A percentile compares a stretch with the other conserved stretches of the same genome.
Evolutionary conservation across 2,329 filamentous ascomycete genomes (phyloP).

Genomic region (Dichotomopilus funicola): DNA sequence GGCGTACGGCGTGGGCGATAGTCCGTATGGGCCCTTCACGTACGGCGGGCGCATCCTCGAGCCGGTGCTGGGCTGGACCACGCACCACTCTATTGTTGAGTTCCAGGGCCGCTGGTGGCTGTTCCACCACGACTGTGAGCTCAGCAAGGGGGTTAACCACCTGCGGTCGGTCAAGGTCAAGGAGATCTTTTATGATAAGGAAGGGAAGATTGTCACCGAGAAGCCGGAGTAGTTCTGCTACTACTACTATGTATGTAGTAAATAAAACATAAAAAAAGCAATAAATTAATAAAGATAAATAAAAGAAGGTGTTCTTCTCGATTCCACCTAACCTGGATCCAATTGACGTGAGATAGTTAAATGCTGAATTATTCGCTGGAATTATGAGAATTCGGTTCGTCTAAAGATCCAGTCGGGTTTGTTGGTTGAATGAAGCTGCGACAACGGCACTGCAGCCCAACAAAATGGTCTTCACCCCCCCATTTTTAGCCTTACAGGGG

Average conservation of each 20-base stretch:
- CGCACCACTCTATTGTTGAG: conserved; percentile 72
- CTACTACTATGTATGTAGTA: neutral
- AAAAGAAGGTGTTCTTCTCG: neutral
- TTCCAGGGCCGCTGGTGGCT: conserved; percentile 66
- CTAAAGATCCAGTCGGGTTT: too few species aligned
- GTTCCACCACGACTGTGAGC: conserved; percentile 68
- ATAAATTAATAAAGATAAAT: neutral
- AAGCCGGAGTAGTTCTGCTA: conserved; percentile 27
- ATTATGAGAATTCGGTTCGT: too few species aligned
- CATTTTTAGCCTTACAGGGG: neutral
- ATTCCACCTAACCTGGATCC: too few species aligned
- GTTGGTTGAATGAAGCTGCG: too few species aligned
- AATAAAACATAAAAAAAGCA: conserved; percentile 2
- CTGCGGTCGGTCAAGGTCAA: conserved; percentile 66
- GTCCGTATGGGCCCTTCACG: conserved; percentile 64
- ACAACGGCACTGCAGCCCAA: neutral
- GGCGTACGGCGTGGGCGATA: conserved; percentile 59
- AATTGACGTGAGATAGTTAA: too few species aligned
- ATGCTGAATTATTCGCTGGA: too few species aligned
- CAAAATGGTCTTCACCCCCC: neutral
- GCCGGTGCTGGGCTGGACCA: conserved; percentile 75
- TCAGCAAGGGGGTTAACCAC: conserved; percentile 64
- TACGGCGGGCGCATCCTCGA: conserved; percentile 66
- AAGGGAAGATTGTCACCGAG: conserved; percentile 52
- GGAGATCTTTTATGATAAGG: conserved; percentile 65